Evolutionary conservation across 768 basidiomycete genomes (phyloP).

Genomic region (Phylloporus rhodoxanthus): DNA sequence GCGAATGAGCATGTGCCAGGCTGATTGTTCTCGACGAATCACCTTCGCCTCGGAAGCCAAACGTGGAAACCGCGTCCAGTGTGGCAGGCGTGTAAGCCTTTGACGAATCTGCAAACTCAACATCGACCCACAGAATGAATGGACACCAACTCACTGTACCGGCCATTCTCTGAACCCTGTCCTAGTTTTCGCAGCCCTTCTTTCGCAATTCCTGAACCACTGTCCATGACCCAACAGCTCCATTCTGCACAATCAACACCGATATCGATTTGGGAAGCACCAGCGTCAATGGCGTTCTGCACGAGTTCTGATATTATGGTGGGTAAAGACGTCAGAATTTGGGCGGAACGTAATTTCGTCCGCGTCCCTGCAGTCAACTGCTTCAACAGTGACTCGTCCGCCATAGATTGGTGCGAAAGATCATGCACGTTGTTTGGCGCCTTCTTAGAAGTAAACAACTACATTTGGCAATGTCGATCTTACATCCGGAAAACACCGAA

Average conservation of each 20-base stretch:
- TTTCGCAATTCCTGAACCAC: constrained; percentile 71
- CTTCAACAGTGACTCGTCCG: constrained; percentile 15
- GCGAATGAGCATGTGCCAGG: constrained; percentile 7
- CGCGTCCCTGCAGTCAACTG: constrained; percentile 59
- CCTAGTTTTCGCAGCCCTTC: constrained; percentile 53
- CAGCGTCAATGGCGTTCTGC: constrained; percentile 87
- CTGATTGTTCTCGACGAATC: constrained; percentile 4
- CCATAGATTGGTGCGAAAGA: constrained; percentile 10
- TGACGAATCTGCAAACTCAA: constrained; percentile 52
- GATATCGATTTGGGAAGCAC: constrained; percentile 60
- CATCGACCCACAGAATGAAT: background rate
- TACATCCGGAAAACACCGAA: constrained; percentile 93
- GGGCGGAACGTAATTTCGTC: constrained; percentile 70
- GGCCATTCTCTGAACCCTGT: constrained; percentile 42
- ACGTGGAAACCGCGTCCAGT: constrained; percentile 52
- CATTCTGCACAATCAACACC: constrained; percentile 72
- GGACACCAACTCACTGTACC: constrained; percentile 60
- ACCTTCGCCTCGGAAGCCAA: constrained; percentile 96
- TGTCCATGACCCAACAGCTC: constrained; percentile 81
- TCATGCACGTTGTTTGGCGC: constrained; percentile 20
- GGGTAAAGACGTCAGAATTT: constrained; percentile 77
- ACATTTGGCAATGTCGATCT: constrained; percentile 25
- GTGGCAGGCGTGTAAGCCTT: constrained; percentile 55
- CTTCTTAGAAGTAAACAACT: constrained; percentile 21
- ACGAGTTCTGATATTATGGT: constrained; percentile 80